Evolutionary conservation across 768 basidiomycete genomes (phyloP).

Genomic region (Dentipellis sp.): DNA sequence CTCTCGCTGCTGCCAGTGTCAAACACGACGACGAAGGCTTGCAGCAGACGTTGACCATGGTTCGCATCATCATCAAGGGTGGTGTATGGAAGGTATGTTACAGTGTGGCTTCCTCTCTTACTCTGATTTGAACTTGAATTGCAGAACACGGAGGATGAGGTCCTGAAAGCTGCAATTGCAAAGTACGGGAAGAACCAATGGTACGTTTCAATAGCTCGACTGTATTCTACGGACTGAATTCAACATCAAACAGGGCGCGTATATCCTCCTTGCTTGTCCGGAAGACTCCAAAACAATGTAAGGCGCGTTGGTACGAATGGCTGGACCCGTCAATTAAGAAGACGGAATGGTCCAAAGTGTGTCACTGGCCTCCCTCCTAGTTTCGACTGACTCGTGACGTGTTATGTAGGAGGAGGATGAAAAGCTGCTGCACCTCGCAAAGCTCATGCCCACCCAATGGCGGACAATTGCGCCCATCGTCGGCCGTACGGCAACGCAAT

Average conservation of each 20-base stretch:
- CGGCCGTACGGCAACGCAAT: constrained; percentile 95
- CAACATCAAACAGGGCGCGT: constrained; percentile 61
- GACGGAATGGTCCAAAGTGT: constrained; percentile 97
- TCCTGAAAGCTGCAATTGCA: constrained; percentile 96
- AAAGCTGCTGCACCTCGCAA: constrained; percentile 94
- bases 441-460: constrained; percentile 99
- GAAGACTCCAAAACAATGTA: constrained; percentile 99
- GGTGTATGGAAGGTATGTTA: constrained; percentile 74
- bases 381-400: not conserved
- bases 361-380: constrained; percentile 13
- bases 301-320: constrained; percentile 99
- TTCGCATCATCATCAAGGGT: constrained; percentile 88
- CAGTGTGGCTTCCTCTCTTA: not conserved
- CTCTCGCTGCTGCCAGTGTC: no score
- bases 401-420: constrained; percentile 83
- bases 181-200: constrained; percentile 98
- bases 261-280: constrained; percentile 96
- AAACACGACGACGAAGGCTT: no score
- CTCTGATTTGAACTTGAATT: constrained; percentile 2
- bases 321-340: constrained; percentile 99
- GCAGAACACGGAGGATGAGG: constrained; percentile 95
- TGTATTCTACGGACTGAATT: no score
- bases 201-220: constrained; percentile 25
- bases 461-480: constrained; percentile 98
- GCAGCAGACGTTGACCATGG: constrained; percentile 36